Conservation (phyloP, 2,329 filamentous ascomycete species). For the Fusarium tuaranense region DNA sequence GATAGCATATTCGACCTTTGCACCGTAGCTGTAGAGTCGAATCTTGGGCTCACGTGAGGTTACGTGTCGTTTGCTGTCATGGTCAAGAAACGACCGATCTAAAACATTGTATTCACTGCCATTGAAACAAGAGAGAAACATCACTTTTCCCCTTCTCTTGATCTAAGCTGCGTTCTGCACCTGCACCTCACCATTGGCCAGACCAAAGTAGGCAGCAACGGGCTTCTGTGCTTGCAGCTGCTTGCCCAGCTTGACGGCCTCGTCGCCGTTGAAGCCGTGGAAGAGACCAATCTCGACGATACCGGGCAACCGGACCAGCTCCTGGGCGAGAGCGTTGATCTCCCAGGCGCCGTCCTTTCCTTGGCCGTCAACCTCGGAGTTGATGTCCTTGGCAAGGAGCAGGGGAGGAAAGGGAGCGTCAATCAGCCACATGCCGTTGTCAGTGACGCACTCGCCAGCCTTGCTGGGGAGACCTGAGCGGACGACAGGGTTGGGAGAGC, state of each 20-base stretch:
- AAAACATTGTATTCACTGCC: not conserved
- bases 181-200: constrained; percentile 77
- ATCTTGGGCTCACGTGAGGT: not conserved
- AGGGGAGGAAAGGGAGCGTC: constrained; percentile 89
- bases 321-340: constrained; percentile 77
- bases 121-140: not conserved
- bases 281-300: constrained; percentile 95
- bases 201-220: constrained; percentile 93
- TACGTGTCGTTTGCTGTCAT: not conserved
- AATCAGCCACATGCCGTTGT: constrained; percentile 79
- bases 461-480: constrained; percentile 80
- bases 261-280: constrained; percentile 80
- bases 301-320: constrained; percentile 84
- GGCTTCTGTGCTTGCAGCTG: constrained; percentile 86
- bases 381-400: constrained; percentile 68
- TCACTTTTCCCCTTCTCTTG: not conserved
- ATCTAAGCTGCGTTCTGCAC: constrained; percentile 45
- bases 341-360: constrained; percentile 77
- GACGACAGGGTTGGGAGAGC: constrained; percentile 76
- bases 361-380: constrained; percentile 61
- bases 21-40: not conserved
- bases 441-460: constrained; percentile 78
- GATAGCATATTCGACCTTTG: not conserved
- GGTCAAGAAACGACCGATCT: not conserved
- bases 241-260: constrained; percentile 66